Percentiles rank a stretch among this genome's conserved stretches.
phyloP scores from a whole-genome alignment of 208 protist genomes.

The Naegleria gruberi region DNA sequence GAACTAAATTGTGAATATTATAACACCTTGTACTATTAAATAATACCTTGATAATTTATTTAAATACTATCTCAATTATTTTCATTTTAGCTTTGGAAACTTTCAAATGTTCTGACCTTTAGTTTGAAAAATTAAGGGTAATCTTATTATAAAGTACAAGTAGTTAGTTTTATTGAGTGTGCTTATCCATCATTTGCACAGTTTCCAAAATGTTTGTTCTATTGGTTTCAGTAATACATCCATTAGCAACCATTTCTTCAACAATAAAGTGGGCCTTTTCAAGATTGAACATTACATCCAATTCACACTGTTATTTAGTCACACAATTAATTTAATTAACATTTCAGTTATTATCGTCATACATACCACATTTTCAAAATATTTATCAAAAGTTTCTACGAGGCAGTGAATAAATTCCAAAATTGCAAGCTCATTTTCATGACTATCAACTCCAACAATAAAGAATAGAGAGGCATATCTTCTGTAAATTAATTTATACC shows the following conservation, averaged over 20 bases:
- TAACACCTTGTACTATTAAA: not conserved
- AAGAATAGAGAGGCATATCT: conserved; percentile 90
- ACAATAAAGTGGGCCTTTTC: conserved; percentile 83
- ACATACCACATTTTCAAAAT: conserved; percentile 47
- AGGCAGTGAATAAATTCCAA: conserved; percentile 83
- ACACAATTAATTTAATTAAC: not conserved
- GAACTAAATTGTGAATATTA: not conserved
- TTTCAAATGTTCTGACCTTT: too few relatives aligned
- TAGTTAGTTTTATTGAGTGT: not conserved
- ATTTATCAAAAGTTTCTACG: conserved; percentile 79
- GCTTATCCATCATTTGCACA: conserved; percentile 52
- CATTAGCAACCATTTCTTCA: conserved; percentile 78
- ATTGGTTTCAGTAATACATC: conserved; percentile 74
- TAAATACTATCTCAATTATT: too few relatives aligned
- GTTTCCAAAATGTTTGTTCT: conserved; percentile 57
- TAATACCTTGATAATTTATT: too few relatives aligned
- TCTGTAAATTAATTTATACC: conserved; percentile 82
- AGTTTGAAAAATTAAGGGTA: too few relatives aligned
- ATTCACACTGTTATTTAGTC: conserved; percentile 69
- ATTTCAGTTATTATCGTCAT: not conserved
- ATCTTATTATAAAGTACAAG: too few relatives aligned
- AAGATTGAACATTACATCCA: conserved; percentile 85
- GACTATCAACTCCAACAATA: conserved; percentile 76
- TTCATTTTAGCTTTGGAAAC: too few relatives aligned
- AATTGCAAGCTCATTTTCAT: conserved; percentile 70